Base-by-base conservation (phyloP, 306 rosid genomes). In the Inga laurina region DNA sequence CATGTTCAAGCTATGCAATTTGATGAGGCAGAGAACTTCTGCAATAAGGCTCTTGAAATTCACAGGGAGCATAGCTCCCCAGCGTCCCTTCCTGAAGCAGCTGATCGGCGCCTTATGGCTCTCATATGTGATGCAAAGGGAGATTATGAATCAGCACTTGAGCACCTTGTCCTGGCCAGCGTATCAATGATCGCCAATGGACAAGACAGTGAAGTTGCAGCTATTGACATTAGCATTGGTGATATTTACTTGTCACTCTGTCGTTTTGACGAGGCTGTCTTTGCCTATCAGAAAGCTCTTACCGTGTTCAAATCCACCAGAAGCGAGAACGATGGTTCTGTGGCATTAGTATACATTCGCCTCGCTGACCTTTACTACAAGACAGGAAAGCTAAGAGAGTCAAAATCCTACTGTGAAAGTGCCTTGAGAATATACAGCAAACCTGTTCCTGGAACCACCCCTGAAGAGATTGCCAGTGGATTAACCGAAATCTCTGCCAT, bases 1-100 rank as follows among this genome's bases (percentile, higher is more conserved):
- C 79, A 75, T 74, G 78, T 74, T 34, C 78, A 74, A 34, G 78
- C 78, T 18, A 74, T 74, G 78, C 78, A 74, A 52, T 75, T 75
- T 34, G 67, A 34, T 35, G 79, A 75, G 49, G 79, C 79, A 9
- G 49, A 34, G 67, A 75, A 54, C 12, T 75, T 34, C 49, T 75
- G 79, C 79, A 52, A 34, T 49, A 75, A 75, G 35, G 64, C 79
- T 54, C 79, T 75, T 34, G 79, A 75, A 52, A 75, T 75, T 75
- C 79, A 75, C 66, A 54, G 49, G 67, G 67, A 52, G 49, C 79
- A 54, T 75, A 75, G 79, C 67, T 35, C 67, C 10, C 79, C 79
- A 19, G 79, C 79, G 11, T 75, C 79, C 35, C 79, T 75, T 75
- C 67, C 67, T 21, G 79, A 75, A 35, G 79, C 79, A 12, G 35